phyloP scores from a whole-genome alignment of 2,329 filamentous ascomycete genomes.

The Penicillium rolfsii region DNA sequence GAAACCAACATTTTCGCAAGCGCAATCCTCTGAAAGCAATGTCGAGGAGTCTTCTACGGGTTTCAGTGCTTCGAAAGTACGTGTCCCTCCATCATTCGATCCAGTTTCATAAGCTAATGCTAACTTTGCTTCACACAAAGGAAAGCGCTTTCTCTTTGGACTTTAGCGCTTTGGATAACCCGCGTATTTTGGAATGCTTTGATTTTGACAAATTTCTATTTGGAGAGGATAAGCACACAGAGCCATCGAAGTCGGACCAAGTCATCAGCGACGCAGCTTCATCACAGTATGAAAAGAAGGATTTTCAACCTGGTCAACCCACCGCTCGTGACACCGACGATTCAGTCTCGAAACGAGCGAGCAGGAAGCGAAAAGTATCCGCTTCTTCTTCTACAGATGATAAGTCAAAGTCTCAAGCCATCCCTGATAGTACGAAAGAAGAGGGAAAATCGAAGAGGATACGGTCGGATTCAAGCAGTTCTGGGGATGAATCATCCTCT shows the following conservation, averaged over 20 bases:
- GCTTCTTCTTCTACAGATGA: background rate
- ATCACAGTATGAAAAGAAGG: background rate
- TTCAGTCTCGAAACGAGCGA: background rate
- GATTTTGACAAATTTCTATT: constrained; percentile 1
- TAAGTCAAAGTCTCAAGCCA: background rate
- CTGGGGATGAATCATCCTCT: background rate
- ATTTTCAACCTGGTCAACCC: background rate
- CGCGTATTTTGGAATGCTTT: background rate
- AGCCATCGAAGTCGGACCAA: background rate
- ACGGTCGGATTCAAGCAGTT: background rate
- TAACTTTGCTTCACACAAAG: background rate
- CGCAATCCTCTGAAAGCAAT: background rate
- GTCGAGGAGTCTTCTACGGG: background rate
- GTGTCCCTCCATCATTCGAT: background rate
- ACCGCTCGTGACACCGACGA: background rate
- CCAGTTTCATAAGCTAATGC: background rate
- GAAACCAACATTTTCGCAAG: background rate
- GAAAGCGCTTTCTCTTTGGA: background rate
- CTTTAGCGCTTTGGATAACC: background rate
- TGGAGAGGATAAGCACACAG: background rate
- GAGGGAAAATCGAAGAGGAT: background rate
- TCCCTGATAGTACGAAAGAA: background rate
- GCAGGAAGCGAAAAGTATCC: background rate
- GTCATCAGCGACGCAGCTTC: background rate
- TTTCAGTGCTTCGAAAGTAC: background rate